Evolutionary conservation across 1,284 basidiomycete genomes (phyloP), one percentile per base, ranked within the genome.

Genomic region (Stereum hirsutum): DNA sequence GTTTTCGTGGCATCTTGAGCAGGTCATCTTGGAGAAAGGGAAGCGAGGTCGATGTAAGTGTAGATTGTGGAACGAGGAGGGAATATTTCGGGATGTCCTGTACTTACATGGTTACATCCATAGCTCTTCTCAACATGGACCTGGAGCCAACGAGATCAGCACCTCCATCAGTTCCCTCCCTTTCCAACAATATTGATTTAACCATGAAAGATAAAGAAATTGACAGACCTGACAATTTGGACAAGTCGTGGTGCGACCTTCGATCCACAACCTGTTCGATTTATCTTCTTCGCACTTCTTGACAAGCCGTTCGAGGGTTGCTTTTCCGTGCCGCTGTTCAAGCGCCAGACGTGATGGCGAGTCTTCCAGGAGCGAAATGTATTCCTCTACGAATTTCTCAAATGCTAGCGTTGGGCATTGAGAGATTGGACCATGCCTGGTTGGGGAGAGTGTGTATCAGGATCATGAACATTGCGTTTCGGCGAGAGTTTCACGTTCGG

Each of bases 391-490:
- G 43, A 89, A 59, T 35, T 70, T 66, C 51, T 77, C 76, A 14
- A 76, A 74, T 21, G 75, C 62, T 12, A 75, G 72, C 12, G 83
- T 72, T 2, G 75, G 71, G 49, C 88, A 90, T 12, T 69, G 61
- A 8, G 74, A 70, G 33, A 80, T 66, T 2, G 82, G 74, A 1
- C 88, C 88, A 57, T 90, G 88, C 84, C 84, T 84, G 21, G 14
- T 5, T 19, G 41, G 26, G n/a, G 6, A n/a, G n/a, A n/a, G n/a
- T n/a, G n/a, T n/a, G n/a, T n/a, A n/a, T n/a, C n/a, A n/a, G n/a
- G n/a, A n/a, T n/a, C n/a, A n/a, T n/a, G n/a, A n/a, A n/a, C n/a
- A n/a, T n/a, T n/a, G n/a, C n/a, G n/a, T n/a, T n/a, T n/a, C n/a
- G n/a, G n/a, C n/a, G n/a, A n/a, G 12, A 23, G 21, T n/a, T 10